These are phyloP conservation scores for Exophiala xenobiotica DNA, from an alignment of 2,329 filamentous ascomycete genomes.

Conservation along the genomic window DNA sequence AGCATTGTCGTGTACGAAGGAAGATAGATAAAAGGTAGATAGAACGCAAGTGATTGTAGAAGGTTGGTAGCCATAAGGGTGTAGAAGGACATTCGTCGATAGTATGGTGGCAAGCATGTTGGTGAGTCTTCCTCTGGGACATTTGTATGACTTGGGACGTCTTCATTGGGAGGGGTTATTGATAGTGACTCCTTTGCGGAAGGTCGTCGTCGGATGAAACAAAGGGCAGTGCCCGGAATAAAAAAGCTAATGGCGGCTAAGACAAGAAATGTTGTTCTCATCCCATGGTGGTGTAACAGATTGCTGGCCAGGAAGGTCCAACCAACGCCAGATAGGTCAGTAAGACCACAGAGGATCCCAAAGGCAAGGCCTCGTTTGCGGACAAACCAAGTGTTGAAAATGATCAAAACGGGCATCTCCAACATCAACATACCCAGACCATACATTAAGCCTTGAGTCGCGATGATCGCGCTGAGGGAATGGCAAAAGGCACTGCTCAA, in stretches of 20 bases:
- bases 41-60: conserved; percentile 38
- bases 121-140: neutral
- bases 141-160: neutral
- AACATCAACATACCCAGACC: conserved; percentile 51
- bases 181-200: neutral
- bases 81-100: conserved; percentile 13
- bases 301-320: conserved; percentile 9
- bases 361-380: conserved; percentile 52
- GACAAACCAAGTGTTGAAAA: conserved; percentile 56
- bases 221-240: conserved; percentile 10
- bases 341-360: conserved; percentile 37
- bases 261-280: conserved; percentile 9
- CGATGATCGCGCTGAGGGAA: conserved; percentile 44
- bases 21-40: conserved; percentile 38
- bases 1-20: conserved; percentile 32
- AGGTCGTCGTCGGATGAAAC: conserved; percentile 10
- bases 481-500: conserved; percentile 46
- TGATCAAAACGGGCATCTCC: conserved; percentile 50
- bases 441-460: conserved; percentile 45
- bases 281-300: conserved; percentile 7
- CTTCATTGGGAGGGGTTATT: neutral
- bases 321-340: conserved; percentile 17
- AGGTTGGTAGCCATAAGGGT: conserved; percentile 43
- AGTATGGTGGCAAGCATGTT: conserved; percentile 7
- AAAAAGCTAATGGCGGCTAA: conserved; percentile 13